phyloP scores from a whole-genome alignment of 2,329 filamentous ascomycete genomes.

The Alternaria arbusti region DNA sequence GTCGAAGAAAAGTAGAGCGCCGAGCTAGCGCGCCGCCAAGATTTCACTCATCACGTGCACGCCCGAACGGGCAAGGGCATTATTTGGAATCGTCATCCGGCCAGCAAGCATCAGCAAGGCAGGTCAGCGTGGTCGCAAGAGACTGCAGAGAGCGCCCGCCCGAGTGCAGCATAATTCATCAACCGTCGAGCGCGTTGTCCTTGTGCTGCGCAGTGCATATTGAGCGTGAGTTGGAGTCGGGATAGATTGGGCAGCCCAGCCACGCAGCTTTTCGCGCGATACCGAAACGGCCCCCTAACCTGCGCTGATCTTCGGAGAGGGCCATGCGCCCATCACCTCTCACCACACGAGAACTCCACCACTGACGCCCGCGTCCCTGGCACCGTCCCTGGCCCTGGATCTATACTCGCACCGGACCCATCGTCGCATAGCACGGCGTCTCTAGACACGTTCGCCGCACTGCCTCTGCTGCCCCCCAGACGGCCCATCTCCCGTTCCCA shows the following conservation, averaged over 20 bases:
- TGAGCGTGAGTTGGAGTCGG: constrained; percentile 6
- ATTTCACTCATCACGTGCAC: constrained; percentile 7
- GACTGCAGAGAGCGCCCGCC: background rate
- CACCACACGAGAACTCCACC: constrained; percentile 32
- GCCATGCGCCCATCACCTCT: constrained; percentile 34
- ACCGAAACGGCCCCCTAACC: constrained; percentile 30
- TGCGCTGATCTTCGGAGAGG: constrained; percentile 28
- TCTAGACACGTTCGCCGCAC: constrained; percentile 25
- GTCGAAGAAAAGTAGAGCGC: constrained; percentile 29
- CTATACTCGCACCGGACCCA: constrained; percentile 33
- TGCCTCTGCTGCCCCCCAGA: constrained; percentile 31
- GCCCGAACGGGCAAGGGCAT: constrained; percentile 8
- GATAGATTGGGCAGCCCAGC: constrained; percentile 27
- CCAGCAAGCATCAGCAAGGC: background rate
- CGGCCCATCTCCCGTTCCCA: constrained; percentile 18
- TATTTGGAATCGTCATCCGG: constrained; percentile 18
- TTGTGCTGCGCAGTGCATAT: background rate
- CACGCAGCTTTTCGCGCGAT: constrained; percentile 30
- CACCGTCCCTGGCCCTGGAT: constrained; percentile 32
- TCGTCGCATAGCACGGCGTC: constrained; percentile 32
- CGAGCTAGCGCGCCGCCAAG: constrained; percentile 24
- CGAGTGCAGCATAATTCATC: background rate
- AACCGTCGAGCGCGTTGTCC: background rate
- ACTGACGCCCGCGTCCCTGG: constrained; percentile 33
- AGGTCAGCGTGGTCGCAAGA: background rate